Evolutionary conservation across 495 filamentous ascomycete species (phyloP).

Genomic region (Talaromyces nanjingensis): DNA sequence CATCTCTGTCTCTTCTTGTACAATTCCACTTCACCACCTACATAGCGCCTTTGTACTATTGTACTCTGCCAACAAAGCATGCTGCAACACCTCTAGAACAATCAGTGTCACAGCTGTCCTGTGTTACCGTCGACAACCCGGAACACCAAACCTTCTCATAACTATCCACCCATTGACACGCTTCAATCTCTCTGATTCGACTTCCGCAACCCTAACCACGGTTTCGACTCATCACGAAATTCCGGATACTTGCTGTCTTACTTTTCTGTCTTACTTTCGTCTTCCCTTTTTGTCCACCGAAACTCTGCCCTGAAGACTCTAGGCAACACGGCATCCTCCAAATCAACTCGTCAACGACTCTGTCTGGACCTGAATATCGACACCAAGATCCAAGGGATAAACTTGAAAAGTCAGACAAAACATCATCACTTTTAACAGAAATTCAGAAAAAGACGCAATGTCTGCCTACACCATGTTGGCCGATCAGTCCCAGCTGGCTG

Average conservation of each 20-base stretch:
- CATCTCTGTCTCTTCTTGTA: not conserved
- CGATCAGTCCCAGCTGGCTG: constrained; percentile 11
- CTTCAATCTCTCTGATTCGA: not conserved
- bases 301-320: not conserved
- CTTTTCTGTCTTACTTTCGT: no score
- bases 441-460: constrained; percentile 8
- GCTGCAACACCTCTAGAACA: not conserved
- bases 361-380: not conserved
- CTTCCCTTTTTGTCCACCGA: not conserved
- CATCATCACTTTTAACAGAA: not conserved
- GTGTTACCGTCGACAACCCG: not conserved
- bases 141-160: not conserved
- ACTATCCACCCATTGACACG: not conserved
- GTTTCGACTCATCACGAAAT: not conserved
- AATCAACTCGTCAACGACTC: constrained; percentile 8
- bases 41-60: not conserved
- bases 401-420: not conserved
- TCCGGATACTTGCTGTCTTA: not conserved
- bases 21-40: not conserved
- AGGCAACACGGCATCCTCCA: not conserved
- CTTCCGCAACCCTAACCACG: not conserved
- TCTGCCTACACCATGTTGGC: constrained; percentile 15
- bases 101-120: not conserved
- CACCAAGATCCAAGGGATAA: not conserved
- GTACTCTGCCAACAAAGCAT: not conserved